These are phyloP conservation scores for Malus fusca DNA, from an alignment of 306 rosid species.

Conservation along the genomic window DNA sequence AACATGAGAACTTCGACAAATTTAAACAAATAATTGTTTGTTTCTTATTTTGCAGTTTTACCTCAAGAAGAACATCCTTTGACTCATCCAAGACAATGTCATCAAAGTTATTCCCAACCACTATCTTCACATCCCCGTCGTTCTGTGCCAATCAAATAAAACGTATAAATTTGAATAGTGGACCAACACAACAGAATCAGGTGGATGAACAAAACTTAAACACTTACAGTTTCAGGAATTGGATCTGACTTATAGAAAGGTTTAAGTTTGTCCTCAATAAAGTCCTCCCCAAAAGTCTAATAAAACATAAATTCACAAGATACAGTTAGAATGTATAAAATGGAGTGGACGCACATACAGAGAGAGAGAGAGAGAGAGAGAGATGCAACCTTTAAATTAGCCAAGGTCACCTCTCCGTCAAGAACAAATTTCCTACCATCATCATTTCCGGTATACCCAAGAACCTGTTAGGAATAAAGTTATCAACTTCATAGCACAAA, in stretches of 20 bases:
- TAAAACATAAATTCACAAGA: conserved; percentile 1
- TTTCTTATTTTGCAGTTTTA: conserved; percentile 12
- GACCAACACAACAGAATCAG: conserved; percentile 4
- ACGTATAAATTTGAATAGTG: conserved; percentile 12
- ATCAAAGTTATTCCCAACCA: conserved; percentile 87
- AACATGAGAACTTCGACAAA: conserved; percentile 14
- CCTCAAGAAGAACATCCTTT: conserved; percentile 98
- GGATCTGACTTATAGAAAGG: conserved; percentile 91
- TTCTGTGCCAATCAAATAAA: conserved; percentile 42
- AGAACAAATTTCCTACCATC: conserved; percentile 75
- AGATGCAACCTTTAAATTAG: conserved; percentile 60
- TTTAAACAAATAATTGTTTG: neutral
- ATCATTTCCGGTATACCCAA: conserved; percentile 84
- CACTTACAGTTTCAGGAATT: conserved; percentile 76
- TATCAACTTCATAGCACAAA: neutral
- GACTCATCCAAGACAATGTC: conserved; percentile 94
- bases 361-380: neutral
- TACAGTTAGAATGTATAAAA: conserved; percentile 13
- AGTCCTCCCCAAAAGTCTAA: conserved; percentile 80
- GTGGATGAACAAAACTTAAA: conserved; percentile 9
- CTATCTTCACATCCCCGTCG: conserved; percentile 79
- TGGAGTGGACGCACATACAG: neutral
- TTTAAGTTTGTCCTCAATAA: conserved; percentile 89
- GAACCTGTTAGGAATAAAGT: conserved; percentile 39
- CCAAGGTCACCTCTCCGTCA: conserved; percentile 60